Evolutionary conservation across 1,284 basidiomycete genomes (phyloP).

Genomic region (Exobasidium cylindrosporum): DNA sequence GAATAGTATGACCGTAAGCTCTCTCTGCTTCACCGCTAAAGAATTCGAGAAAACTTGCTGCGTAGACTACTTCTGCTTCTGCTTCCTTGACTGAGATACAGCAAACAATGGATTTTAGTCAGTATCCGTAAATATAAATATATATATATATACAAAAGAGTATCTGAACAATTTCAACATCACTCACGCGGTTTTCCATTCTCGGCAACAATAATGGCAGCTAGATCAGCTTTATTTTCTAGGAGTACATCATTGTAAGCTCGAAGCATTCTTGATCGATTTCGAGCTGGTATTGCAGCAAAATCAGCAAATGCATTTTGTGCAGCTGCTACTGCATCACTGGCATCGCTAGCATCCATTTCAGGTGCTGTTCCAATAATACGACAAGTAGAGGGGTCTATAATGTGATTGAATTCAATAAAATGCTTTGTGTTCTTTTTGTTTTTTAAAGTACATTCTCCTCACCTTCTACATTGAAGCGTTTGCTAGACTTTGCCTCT

Average conservation of each 20-base stretch:
- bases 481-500: conserved; percentile 19
- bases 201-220: conserved; percentile 28
- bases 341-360: conserved; percentile 20
- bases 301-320: conserved; percentile 18
- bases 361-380: conserved; percentile 17
- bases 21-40: conserved; percentile 13
- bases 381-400: conserved; percentile 14
- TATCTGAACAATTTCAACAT: no score
- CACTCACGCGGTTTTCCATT: conserved; percentile 29
- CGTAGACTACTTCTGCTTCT: conserved; percentile 25
- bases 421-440: no score
- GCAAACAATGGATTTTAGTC: no score
- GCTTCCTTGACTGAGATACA: no score
- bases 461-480: conserved; percentile 19
- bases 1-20: conserved; percentile 69
- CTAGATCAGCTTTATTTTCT: conserved; percentile 26
- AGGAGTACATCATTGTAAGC: conserved; percentile 26
- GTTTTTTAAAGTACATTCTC: not conserved
- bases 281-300: conserved; percentile 19
- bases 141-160: no score
- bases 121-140: no score
- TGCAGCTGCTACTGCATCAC: conserved; percentile 22
- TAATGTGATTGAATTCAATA: not conserved
- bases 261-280: conserved; percentile 23
- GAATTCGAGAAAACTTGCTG: conserved; percentile 14